Conservation (phyloP, 2,329 filamentous ascomycete genomes). For the Talaromyces sp. region DNA sequence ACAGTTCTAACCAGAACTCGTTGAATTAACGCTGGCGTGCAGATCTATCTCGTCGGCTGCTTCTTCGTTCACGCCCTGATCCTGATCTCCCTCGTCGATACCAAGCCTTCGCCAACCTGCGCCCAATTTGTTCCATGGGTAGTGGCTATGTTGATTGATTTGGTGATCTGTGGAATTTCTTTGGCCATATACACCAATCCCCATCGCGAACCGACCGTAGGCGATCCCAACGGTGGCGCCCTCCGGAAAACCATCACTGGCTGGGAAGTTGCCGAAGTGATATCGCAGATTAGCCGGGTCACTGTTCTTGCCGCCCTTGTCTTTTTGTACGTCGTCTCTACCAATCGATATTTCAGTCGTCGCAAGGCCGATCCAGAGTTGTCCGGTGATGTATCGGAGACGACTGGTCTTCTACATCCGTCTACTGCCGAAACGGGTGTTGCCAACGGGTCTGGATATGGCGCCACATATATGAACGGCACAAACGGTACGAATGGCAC, state of each 20-base stretch:
- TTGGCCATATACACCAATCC: conserved; percentile 62
- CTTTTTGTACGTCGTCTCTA: conserved; percentile 52
- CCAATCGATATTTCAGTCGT: conserved; percentile 39
- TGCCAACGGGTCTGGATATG: conserved; percentile 47
- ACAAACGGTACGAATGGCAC: conserved; percentile 29
- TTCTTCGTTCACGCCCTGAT: conserved; percentile 85
- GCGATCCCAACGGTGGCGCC: conserved; percentile 41
- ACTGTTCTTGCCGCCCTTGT: conserved; percentile 58
- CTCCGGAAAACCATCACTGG: conserved; percentile 34
- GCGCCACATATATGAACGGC: conserved; percentile 18
- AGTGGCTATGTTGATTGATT: conserved; percentile 66
- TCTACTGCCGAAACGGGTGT: conserved; percentile 40
- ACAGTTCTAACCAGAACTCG: neutral
- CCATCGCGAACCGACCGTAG: conserved; percentile 58
- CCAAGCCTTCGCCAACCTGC: conserved; percentile 70
- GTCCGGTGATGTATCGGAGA: conserved; percentile 37
- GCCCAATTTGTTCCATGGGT: conserved; percentile 78
- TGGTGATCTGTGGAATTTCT: conserved; percentile 64
- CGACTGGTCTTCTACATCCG: conserved; percentile 36
- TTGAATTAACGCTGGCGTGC: neutral
- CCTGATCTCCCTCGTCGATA: conserved; percentile 80
- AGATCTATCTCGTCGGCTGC: conserved; percentile 82
- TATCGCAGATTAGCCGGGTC: conserved; percentile 63
- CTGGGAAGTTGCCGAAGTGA: conserved; percentile 38
- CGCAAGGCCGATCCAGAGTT: conserved; percentile 22